Base-by-base conservation (phyloP, 768 basidiomycete species). In the Boletus eberwhitei region DNA sequence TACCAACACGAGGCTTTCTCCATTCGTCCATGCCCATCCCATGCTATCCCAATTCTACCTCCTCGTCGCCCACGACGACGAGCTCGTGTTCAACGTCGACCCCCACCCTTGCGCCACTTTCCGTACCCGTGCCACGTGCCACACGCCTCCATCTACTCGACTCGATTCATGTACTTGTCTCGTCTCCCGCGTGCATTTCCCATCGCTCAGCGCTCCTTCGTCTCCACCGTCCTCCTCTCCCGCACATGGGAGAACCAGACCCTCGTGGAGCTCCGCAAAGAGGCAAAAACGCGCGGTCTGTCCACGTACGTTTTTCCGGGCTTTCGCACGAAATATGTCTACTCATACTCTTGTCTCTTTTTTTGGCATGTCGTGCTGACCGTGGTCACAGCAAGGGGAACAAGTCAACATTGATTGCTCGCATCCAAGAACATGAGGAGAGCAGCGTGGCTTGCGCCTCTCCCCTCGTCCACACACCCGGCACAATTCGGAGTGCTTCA, bases 221-320 rank as follows among this genome's bases (percentile, higher is more conserved):
- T 81, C 42, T 84, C 83, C 29, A 77, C 83, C 17, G 77, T 80
- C 35, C 77, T 85, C 22, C 78, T 86, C 53, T 75, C 79, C 34
- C 75, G 79, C 56, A 75, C 79, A 47, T 85, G 82, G 80, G 77
- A 82, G 55, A 78, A 73, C 53, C 74, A 81, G 58, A 74, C 77
- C 51, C 65, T 83, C 54, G 69, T 71, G 17, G 74, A 78, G 38
- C 75, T 86, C 41, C 77, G 75, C 59, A 74, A 74, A 59, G 80
- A 85, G 64, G 79, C 81, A 44, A 84, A 73, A 64, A 62, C 64
- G 40, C 81, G 84, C 52, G 83, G 83, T 50, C 66, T 88, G 35
- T 74, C 84, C 42, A 68, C 73, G 85, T 85, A 71, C 32, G 79
- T 71, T 19, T 17, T 13, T 22, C 21, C 16, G 29, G 45, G 14